Conservation (phyloP, 768 basidiomycete genomes). For the Macrocybe gigantea region DNA sequence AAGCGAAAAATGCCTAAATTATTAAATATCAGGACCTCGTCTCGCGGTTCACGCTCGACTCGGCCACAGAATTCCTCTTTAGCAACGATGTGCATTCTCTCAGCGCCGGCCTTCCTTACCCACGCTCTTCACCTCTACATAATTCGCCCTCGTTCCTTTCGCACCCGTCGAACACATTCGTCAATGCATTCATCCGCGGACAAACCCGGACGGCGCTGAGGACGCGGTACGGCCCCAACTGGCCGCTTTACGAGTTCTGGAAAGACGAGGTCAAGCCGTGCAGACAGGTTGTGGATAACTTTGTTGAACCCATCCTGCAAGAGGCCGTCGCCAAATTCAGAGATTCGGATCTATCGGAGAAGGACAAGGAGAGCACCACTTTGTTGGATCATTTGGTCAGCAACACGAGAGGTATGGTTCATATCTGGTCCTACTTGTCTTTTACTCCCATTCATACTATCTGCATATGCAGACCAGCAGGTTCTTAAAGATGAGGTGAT, state of each 20-base stretch:
- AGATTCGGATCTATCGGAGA: neutral
- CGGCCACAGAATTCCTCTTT: slow-evolving; percentile 55
- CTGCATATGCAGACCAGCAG: slow-evolving; percentile 8
- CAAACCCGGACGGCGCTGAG: slow-evolving; percentile 37
- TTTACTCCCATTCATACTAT: neutral
- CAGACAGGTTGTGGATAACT: slow-evolving; percentile 42
- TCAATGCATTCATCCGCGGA: slow-evolving; percentile 42
- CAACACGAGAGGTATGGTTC: slow-evolving; percentile 40
- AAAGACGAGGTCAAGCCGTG: slow-evolving; percentile 37
- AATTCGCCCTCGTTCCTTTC: slow-evolving; percentile 7
- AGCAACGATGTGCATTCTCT: slow-evolving; percentile 41
- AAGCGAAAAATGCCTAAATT: neutral
- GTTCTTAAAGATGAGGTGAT: slow-evolving; percentile 17
- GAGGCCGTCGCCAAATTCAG: slow-evolving; percentile 34
- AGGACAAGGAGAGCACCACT: slow-evolving; percentile 24
- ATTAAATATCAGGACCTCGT: slow-evolving; percentile 35
- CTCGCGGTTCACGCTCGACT: slow-evolving; percentile 54
- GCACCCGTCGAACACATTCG: slow-evolving; percentile 36
- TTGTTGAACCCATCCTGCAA: slow-evolving; percentile 47
- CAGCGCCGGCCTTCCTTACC: slow-evolving; percentile 42
- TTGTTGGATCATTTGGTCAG: slow-evolving; percentile 50
- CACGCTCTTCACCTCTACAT: slow-evolving; percentile 22
- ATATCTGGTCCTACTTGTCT: neutral
- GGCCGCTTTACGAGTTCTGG: slow-evolving; percentile 52
- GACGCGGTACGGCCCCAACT: slow-evolving; percentile 32